Percentiles rank a stretch among this genome's conserved stretches.
Evolutionary conservation across 1,139 yeast genomes (phyloP).

Genomic region (Sugiyamaella novakii): DNA sequence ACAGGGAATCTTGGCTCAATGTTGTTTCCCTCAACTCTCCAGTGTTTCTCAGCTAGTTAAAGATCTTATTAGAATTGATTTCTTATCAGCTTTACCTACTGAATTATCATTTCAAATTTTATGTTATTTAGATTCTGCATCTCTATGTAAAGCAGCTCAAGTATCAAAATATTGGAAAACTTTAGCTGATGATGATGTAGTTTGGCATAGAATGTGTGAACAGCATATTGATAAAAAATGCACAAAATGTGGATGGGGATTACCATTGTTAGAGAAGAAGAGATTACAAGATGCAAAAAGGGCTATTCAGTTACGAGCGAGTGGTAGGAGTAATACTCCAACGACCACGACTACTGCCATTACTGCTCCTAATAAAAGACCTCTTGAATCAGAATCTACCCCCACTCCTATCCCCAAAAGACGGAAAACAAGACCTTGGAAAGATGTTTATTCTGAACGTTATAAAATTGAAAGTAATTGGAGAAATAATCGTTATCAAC

Average conservation of each 20-base stretch:
- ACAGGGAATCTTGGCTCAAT: conserved; percentile 81
- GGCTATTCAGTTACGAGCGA: conserved; percentile 37
- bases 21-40: conserved; percentile 94
- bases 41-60: conserved; percentile 78
- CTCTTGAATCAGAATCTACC: conserved; percentile 5
- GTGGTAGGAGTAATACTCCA: no score
- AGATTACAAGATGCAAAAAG: conserved; percentile 40
- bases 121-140: conserved; percentile 86
- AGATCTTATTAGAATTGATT: conserved; percentile 81
- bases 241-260: conserved; percentile 98
- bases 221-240: conserved; percentile 97
- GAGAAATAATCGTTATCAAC: conserved; percentile 76
- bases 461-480: conserved; percentile 90
- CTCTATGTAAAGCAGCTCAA: conserved; percentile 90
- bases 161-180: conserved; percentile 84
- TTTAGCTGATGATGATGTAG: conserved; percentile 92
- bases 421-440: conserved; percentile 79
- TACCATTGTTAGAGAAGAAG: conserved; percentile 69
- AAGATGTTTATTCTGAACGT: conserved; percentile 88
- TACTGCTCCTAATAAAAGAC: conserved; percentile 1
- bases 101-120: conserved; percentile 83
- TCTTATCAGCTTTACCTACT: conserved; percentile 78
- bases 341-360: no score
- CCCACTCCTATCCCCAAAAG: conserved; percentile 24
- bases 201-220: conserved; percentile 98